Conservation (phyloP, 805 yeast species). For the Peterozyma toletana region DNA sequence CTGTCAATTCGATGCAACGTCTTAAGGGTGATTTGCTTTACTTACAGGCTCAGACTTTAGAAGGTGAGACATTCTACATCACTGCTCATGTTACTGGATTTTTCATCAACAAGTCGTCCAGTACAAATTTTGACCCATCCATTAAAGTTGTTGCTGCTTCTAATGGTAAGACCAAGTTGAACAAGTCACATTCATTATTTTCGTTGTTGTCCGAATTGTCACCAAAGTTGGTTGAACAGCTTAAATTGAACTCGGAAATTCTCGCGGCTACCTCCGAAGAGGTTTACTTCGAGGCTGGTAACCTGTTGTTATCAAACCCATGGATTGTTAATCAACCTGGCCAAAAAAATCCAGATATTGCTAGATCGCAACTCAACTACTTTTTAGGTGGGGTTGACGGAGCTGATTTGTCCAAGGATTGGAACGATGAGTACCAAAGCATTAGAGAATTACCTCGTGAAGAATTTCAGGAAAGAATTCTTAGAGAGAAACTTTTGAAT, state of each 20-base stretch:
- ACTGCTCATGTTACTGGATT: slow-evolving; percentile 80
- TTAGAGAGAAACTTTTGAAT: slow-evolving; percentile 69
- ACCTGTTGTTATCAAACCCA: slow-evolving; percentile 57
- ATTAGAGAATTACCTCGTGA: slow-evolving; percentile 62
- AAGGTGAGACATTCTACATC: slow-evolving; percentile 71
- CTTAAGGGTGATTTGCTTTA: slow-evolving; percentile 76
- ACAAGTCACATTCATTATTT: slow-evolving; percentile 44
- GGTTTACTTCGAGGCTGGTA: slow-evolving; percentile 54
- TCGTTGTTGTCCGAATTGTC: slow-evolving; percentile 61
- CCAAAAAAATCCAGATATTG: slow-evolving; percentile 42
- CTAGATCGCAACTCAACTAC: slow-evolving; percentile 50
- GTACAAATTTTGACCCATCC: slow-evolving; percentile 63
- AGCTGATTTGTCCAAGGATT: slow-evolving; percentile 57
- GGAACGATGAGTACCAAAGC: slow-evolving; percentile 88
- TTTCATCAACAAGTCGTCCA: slow-evolving; percentile 64
- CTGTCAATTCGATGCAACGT: slow-evolving; percentile 61
- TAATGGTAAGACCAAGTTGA: slow-evolving; percentile 18
- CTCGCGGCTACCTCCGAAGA: slow-evolving; percentile 41
- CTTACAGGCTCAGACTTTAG: slow-evolving; percentile 68
- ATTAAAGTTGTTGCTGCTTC: slow-evolving; percentile 22
- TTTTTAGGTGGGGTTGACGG: slow-evolving; percentile 54
- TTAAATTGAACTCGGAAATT: slow-evolving; percentile 42
- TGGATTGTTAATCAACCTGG: slow-evolving; percentile 53
- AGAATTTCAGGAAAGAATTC: slow-evolving; percentile 56
- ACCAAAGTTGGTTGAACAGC: slow-evolving; percentile 47